Base-by-base conservation (phyloP, 2,329 filamentous ascomycete species). In the Gremmenia infestans region DNA sequence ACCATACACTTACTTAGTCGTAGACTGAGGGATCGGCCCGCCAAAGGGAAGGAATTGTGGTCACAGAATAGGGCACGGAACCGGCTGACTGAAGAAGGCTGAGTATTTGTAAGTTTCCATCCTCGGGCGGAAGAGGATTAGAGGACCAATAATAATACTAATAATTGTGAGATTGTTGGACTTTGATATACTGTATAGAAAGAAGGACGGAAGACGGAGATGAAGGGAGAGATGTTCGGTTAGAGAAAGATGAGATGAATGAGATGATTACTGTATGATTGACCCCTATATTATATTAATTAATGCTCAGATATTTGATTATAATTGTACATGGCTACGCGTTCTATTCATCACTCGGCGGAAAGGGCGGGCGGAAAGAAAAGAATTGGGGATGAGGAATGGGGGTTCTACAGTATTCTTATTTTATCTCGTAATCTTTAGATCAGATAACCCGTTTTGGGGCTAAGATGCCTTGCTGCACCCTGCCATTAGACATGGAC, bases 361-460 rank as follows among this genome's bases (percentile, higher is more conserved):
- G 28, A 12, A 32, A 12, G 28, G 28, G 28, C 28, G 28, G 28
- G 28, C 28, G 28, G 28, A 12, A 40, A 40, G 9, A 17, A 6
- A 39, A 5, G 2, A n/a, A 15, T 39, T 17, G 14, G 14, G 37
- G 36, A 14, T 14, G 14, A 19, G 6, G n/a, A 2, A 11, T 15
- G 35, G 9, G 35, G 35, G 9, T 37, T 37, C 36, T 4, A 12
- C 1, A 12, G 2, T n/a, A 19, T 19, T 19, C 17, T 17, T 23
- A 37, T 28, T 36, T 15, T 12, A 23, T 56, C 54, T 57, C 58
- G 56, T 64, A 63, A 64, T 65, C 63, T 65, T 25, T 40, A 15
- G 50, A 64, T 64, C 62, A 60, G 62, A 64, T 64, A 64, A 63
- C 42, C 54, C 57, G 57, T 9, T 32, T 32, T 12, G 4, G 28